Evolutionary conservation across 1,284 basidiomycete genomes (phyloP), one percentile per base, ranked within the genome.

Genomic region (Naganishia albida): DNA sequence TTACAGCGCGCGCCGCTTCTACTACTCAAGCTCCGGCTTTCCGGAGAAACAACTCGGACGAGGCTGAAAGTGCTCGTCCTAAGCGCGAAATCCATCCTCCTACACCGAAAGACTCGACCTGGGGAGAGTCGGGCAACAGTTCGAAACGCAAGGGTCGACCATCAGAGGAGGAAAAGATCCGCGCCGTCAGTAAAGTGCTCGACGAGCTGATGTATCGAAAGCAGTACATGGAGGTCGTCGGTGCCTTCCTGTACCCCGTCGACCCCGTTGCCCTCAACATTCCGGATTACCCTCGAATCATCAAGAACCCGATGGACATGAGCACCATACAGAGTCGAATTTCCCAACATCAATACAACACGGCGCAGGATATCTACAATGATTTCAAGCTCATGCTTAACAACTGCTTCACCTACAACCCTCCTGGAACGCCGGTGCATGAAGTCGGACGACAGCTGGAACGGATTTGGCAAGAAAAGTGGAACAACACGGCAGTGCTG

Each of bases 81-180:
- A 97, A 97, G 81, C 90, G 95, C 62, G 95, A 98, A 78, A 94
- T 97, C 44, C 93, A 97, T 73, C 92, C 94, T 13, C 94, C 94
- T 20, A 88, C 93, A 16, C 88, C 93, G 0, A 93, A 93, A 78
- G 95, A 98, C 72, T 80, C 96, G 23, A 86, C 89, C 0, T 96
- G 93, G 66, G 63, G 38, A 75, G 83, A 85, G 34, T 90, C 93
- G 72, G 83, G 79, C 49, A 71, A 77, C n/a, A 72, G 69, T 34
- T 59, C 71, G 8, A 76, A 76, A 62, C 75, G 73, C 72, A 74
- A 82, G 81, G 68, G 87, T 86, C 76, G 74, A 76, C 63, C 85
- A 12, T 71, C 94, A 98, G 80, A 82, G 98, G 57, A 48, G 30
- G 57, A 60, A 38, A 60, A 60, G 66, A 88, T 87, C 73, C 96